phyloP scores from a whole-genome alignment of 306 rosid genomes.

The Rubus idaeus region DNA sequence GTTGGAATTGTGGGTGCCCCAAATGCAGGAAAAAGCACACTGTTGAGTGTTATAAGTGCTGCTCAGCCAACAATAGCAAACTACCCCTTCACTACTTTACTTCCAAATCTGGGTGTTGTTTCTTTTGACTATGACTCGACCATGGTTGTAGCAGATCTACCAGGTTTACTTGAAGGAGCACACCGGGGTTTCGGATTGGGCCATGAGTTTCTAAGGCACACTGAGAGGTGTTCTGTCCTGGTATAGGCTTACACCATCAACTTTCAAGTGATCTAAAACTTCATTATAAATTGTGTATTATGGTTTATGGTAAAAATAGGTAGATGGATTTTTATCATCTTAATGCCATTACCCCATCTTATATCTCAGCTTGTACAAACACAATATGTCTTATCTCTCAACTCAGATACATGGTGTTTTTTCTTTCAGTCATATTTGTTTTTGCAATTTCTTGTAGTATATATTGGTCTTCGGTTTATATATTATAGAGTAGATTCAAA shows the following conservation, averaged over 20 bases:
- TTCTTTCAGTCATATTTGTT: neutral
- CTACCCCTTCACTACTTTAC: slow-evolving; percentile 94
- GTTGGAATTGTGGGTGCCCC: slow-evolving; percentile 98
- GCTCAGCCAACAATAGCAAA: slow-evolving; percentile 88
- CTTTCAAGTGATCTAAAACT: slow-evolving; percentile 3
- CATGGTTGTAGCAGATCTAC: slow-evolving; percentile 95
- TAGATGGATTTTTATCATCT: neutral
- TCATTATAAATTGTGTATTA: neutral
- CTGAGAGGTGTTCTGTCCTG: slow-evolving; percentile 95
- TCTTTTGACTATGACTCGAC: slow-evolving; percentile 88
- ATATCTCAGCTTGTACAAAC: neutral
- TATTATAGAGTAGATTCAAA: neutral
- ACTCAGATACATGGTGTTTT: neutral
- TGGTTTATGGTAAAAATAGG: neutral
- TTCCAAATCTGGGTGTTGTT: slow-evolving; percentile 94
- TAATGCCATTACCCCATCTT: neutral
- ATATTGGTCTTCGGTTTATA: neutral
- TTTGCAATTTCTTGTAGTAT: neutral
- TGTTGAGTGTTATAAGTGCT: slow-evolving; percentile 90
- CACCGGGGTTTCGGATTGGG: slow-evolving; percentile 96
- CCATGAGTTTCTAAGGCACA: slow-evolving; percentile 90
- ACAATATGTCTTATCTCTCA: neutral
- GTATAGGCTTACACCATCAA: slow-evolving; percentile 43
- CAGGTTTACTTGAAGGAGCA: slow-evolving; percentile 98
- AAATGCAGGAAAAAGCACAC: slow-evolving; percentile 97